Evolutionary conservation across 2,329 filamentous ascomycete species (phyloP), one percentile per base, ranked within the genome.

Genomic region (Penicillium griseofulvum): DNA sequence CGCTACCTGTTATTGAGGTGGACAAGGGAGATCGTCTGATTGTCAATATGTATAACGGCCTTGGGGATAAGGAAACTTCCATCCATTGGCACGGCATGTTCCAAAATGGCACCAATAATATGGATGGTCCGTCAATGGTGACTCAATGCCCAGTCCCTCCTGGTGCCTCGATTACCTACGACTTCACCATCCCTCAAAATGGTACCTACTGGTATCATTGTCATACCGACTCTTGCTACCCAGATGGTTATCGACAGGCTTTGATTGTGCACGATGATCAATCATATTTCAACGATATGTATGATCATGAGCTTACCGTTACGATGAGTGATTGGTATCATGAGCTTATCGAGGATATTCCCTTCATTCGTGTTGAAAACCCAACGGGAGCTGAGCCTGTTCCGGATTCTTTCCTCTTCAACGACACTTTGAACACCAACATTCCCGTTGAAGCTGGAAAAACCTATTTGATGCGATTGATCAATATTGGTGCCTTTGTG

Each of bases 61-160:
- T 88, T 0, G 76, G 78, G 12, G 88, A 91, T 61, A 71, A 82
- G 61, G 82, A 80, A 12, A 87, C 87, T 9, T 83, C 81, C 36
- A 78, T 92, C 5, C 89, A 93, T 68, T 92, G 89, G 70, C 89
- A 93, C 62, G 89, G 89, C 16, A 80, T 93, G 59, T 90, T 85
- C 66, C 88, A 91, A 67, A 89, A 89, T 61, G 87, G 87, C 11
- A 89, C 87, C 0, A 89, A 85, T 55, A 80, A 80, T 54, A 89
- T 90, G 86, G 89, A 93, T 65, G 89, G 89, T 0, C 82, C 87
- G 1, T 78, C 84, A 0, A 86, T 83, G 34, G 80, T 89, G 5
- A 87, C 83, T 0, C 87, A 89, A 67, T 89, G 86, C 58, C 80
- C 82, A 0, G 86, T 91, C 44, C 78, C 83, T 0, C 84, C 87